Conservation (phyloP, 306 rosid species). For the Inga laurina region DNA sequence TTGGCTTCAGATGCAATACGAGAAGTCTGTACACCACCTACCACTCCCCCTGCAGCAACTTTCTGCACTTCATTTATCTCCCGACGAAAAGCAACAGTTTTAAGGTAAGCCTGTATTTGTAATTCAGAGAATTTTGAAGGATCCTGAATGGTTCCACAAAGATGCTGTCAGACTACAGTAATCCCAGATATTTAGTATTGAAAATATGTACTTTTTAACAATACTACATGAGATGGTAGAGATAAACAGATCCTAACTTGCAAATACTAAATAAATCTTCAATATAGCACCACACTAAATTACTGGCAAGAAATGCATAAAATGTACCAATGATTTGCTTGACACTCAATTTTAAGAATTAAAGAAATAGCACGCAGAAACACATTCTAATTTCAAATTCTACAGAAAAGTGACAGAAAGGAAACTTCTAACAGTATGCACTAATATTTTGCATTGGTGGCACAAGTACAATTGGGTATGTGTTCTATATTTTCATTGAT, state of each 20-base stretch:
- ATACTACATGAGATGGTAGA: neutral
- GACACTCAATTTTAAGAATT: neutral
- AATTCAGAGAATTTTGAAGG: conserved; percentile 93
- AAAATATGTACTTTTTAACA: conserved; percentile 15
- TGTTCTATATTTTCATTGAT: conserved; percentile 11
- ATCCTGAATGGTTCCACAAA: conserved; percentile 61
- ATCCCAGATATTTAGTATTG: conserved; percentile 3
- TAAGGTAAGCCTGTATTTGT: conserved; percentile 92
- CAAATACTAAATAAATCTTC: neutral
- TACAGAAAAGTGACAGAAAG: neutral
- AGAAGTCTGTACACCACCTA: conserved; percentile 86
- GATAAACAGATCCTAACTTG: conserved; percentile 20
- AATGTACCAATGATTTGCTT: neutral
- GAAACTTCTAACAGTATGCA: neutral
- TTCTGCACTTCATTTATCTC: conserved; percentile 94
- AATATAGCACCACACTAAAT: neutral
- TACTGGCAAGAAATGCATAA: conserved; percentile 23
- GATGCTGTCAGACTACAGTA: conserved; percentile 21
- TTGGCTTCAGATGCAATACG: conserved; percentile 91
- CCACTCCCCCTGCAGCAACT: conserved; percentile 78
- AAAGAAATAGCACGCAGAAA: conserved; percentile 2
- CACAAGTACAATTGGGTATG: conserved; percentile 7
- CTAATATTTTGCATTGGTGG: neutral
- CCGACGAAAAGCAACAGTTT: conserved; percentile 95
- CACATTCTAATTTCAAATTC: conserved; percentile 4